Percentiles rank a stretch among this genome's conserved stretches.
Evolutionary conservation across 225 moss, liverwort and hornwort species (phyloP).

Genomic region (Rhytidiadelphus loreus): DNA sequence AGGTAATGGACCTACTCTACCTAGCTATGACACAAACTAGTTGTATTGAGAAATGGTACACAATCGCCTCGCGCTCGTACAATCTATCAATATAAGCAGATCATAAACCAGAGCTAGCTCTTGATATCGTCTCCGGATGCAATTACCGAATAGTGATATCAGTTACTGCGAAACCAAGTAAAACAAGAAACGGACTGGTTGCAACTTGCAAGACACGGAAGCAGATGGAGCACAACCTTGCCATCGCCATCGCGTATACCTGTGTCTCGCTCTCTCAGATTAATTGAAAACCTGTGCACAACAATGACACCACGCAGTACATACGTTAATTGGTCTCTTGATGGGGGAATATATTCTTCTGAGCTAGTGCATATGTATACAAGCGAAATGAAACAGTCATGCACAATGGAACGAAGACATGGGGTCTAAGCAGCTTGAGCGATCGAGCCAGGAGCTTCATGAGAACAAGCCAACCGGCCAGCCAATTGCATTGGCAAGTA

Average conservation of each 20-base stretch:
- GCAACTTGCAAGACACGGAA: background rate
- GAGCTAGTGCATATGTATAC: fast-evolving
- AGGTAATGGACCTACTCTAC: too few species aligned
- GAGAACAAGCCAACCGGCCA: background rate
- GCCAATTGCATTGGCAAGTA: background rate
- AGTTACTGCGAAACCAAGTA: too few species aligned
- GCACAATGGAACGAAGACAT: background rate
- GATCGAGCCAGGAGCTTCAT: background rate
- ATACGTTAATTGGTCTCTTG: too few species aligned
- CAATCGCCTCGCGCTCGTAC: too few species aligned
- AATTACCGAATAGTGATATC: too few species aligned
- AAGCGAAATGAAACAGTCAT: background rate
- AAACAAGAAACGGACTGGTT: background rate
- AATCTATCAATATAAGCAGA: too few species aligned
- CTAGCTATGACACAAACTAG: too few species aligned
- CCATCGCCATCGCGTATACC: background rate
- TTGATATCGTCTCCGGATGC: too few species aligned
- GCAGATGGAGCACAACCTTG: background rate
- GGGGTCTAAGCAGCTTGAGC: background rate
- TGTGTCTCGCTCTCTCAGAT: background rate
- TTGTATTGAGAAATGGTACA: too few species aligned
- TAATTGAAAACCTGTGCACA: background rate
- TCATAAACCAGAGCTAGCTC: too few species aligned
- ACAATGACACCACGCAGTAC: too few species aligned
- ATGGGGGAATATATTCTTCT: too few species aligned